These are phyloP conservation scores for Phoenix roebelenii DNA, from an alignment of 176 grass and related monocot genomes.

Conservation along the genomic window DNA sequence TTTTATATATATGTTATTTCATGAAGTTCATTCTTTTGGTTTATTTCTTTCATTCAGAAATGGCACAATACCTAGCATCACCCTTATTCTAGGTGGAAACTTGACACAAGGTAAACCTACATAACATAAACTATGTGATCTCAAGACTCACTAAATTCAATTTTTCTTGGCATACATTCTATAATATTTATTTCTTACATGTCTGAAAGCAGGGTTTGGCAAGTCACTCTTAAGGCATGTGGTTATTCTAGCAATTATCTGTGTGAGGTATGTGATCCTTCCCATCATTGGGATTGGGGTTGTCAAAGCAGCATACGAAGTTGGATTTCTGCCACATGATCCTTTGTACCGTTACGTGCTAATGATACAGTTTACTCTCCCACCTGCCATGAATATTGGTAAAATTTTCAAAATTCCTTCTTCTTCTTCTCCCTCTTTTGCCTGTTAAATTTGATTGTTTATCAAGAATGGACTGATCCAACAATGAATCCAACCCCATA, in stretches of 20 bases:
- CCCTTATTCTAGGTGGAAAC: constrained; percentile 87
- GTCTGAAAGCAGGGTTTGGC: constrained; percentile 33
- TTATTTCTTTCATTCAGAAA: constrained; percentile 28
- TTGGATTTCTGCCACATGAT: constrained; percentile 57
- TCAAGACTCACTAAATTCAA: too few species aligned
- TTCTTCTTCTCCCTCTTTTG: too few species aligned
- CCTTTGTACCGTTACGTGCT: constrained; percentile 72
- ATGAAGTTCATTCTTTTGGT: neutral
- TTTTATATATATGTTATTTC: too few species aligned
- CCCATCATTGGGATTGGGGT: constrained; percentile 58
- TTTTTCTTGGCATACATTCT: too few species aligned
- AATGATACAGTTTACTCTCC: constrained; percentile 77
- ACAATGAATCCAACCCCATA: too few species aligned
- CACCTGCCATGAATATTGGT: constrained; percentile 91
- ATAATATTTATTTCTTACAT: too few species aligned
- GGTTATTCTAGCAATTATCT: constrained; percentile 47
- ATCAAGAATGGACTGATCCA: too few species aligned
- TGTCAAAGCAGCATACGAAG: constrained; percentile 30
- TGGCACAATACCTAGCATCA: constrained; percentile 77
- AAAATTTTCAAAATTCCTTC: neutral
- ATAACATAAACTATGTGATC: too few species aligned
- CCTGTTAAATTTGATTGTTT: too few species aligned
- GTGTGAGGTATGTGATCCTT: constrained; percentile 51
- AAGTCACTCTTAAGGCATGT: constrained; percentile 41
- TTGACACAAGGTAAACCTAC: constrained; percentile 43